Evolutionary conservation across 805 yeast genomes (phyloP).

Genomic region (Pichia scutulata): DNA sequence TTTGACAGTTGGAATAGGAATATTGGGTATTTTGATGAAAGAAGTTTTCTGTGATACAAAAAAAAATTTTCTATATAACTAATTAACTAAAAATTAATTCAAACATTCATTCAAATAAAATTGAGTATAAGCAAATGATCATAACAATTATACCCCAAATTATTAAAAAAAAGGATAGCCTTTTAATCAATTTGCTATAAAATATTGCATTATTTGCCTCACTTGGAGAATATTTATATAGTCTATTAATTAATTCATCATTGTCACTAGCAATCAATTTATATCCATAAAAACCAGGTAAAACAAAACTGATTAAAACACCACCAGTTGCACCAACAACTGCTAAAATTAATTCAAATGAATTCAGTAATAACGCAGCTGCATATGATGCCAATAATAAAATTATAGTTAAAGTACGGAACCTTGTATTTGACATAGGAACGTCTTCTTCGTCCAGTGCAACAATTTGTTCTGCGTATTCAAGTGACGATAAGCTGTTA

Average conservation of each 20-base stretch:
- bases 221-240: constrained; percentile 16
- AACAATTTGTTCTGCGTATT: neutral
- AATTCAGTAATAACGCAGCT: constrained; percentile 49
- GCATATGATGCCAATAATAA: constrained; percentile 43
- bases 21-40: no score
- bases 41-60: no score
- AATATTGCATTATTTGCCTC: constrained; percentile 20
- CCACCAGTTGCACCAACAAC: constrained; percentile 82
- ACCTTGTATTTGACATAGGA: constrained; percentile 41
- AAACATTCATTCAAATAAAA: constrained; percentile 30
- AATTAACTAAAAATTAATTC: neutral
- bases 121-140: constrained; percentile 46
- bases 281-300: constrained; percentile 74
- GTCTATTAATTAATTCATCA: constrained; percentile 7
- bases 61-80: neutral
- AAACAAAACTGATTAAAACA: constrained; percentile 66
- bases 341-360: constrained; percentile 63
- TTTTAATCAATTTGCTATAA: constrained; percentile 14
- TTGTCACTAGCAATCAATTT: constrained; percentile 37
- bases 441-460: constrained; percentile 30
- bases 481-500: neutral
- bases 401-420: constrained; percentile 40
- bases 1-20: no score
- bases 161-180: constrained; percentile 32
- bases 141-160: constrained; percentile 50